Evolutionary conservation across 2,329 filamentous ascomycete species (phyloP), one percentile per base, ranked within the genome.

Genomic region (Fusarium pseudocircinatum): DNA sequence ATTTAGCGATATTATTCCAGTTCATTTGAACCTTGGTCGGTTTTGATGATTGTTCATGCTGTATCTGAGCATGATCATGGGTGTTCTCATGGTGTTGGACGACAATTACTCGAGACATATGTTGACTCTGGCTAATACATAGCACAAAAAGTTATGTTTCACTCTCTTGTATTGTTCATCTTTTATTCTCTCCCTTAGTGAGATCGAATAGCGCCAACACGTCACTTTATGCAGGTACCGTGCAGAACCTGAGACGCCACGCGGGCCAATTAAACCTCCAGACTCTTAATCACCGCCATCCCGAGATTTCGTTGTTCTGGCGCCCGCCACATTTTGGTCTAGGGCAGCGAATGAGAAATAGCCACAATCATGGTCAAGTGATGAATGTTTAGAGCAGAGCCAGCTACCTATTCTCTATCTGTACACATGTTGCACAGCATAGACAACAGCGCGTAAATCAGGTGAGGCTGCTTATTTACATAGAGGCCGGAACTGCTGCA

Each of bases 181-280:
- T 28, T 32, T n/a, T 42, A 32, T 59, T 42, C 37, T 28, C 30
- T 15, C 28, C 43, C 43, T 28, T 24, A 20, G 30, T 47, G 10
- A 30, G 44, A 47, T 47, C 44, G 20, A 26, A 24, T 18, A 68
- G 67, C 67, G 69, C 67, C 73, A 75, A 63, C 73, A 73, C 73
- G 65, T 78, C 71, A 73, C 62, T 62, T 57, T 63, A 78, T 77
- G 76, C 76, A 78, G 76, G 76, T 78, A 78, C 76, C 50, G 67
- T 64, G 49, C 73, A 72, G 66, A 75, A 77, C 63, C 75, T 81
- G 81, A 82, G 81, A 82, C 81, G 77, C 74, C 61, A 69, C 65
- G 67, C 47, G 57, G 69, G 73, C 80, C 80, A 82, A 82, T 80
- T 79, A 74, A 73, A 69, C 42, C 34, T 40, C 64, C 59, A 44